A percentile compares a stretch with the other conserved stretches of the same genome.
Evolutionary conservation across 225 moss, liverwort and hornwort genomes (phyloP).

Genomic region (Anthoceros angustus): DNA sequence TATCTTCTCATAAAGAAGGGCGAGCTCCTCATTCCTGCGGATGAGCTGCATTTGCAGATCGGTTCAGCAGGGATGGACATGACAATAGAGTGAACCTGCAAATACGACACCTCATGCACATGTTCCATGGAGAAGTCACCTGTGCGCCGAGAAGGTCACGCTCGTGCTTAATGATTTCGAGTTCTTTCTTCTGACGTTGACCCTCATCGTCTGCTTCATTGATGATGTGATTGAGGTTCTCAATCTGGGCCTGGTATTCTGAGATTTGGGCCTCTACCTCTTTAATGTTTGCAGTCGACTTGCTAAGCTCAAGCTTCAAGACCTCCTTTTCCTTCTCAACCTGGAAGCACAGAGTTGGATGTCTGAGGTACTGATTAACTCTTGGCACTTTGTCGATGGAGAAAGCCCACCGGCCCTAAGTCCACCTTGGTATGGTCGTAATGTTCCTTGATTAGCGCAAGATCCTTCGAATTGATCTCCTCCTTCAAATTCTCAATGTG

Average conservation of each 20-base stretch:
- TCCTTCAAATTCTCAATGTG: conserved; percentile 48
- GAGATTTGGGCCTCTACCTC: conserved; percentile 19
- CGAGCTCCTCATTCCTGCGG: conserved; percentile 47
- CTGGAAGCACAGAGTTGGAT: conserved; percentile 12
- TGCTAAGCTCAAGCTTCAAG: conserved; percentile 42
- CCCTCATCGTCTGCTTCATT: conserved; percentile 42
- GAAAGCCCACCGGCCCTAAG: no score
- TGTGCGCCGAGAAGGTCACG: conserved; percentile 40
- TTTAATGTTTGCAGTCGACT: conserved; percentile 18
- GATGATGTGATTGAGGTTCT: conserved; percentile 38
- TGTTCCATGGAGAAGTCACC: conserved; percentile 15
- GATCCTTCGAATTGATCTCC: conserved; percentile 44
- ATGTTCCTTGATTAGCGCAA: conserved; percentile 42
- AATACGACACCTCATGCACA: not conserved
- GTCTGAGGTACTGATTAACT: not conserved
- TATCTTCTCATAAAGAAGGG: conserved; percentile 49
- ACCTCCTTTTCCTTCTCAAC: conserved; percentile 58
- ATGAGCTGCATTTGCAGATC: conserved; percentile 31
- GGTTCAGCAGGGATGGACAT: not conserved
- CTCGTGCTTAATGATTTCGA: conserved; percentile 53
- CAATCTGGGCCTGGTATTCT: conserved; percentile 34
- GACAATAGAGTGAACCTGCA: no score
- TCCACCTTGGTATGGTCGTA: conserved; percentile 36
- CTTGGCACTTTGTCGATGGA: not conserved
- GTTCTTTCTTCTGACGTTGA: conserved; percentile 52